These are phyloP conservation scores for Chionographis japonica DNA, from an alignment of 106 monocot genomes.

Conservation along the genomic window DNA sequence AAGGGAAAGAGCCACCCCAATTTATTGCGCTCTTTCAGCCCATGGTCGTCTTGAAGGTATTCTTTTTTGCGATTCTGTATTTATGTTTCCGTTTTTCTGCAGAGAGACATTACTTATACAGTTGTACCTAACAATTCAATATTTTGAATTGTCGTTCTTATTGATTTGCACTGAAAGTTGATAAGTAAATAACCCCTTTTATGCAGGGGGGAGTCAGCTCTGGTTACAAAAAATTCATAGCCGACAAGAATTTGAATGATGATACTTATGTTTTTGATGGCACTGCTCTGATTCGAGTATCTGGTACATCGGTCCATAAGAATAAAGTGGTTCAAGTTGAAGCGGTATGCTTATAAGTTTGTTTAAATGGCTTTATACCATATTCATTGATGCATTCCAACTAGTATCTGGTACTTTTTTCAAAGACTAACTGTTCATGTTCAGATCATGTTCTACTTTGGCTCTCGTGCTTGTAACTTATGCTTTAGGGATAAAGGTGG, in stretches of 20 bases:
- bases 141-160: too few species aligned
- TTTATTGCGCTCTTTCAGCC: slow-evolving; percentile 95
- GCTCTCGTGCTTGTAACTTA: too few species aligned
- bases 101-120: too few species aligned
- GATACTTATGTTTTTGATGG: slow-evolving; percentile 77
- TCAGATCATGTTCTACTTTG: too few species aligned
- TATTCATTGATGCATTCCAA: background rate
- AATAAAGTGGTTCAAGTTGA: slow-evolving; percentile 94
- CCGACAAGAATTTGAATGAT: slow-evolving; percentile 66
- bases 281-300: slow-evolving; percentile 78
- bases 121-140: too few species aligned
- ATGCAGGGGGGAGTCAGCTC: slow-evolving; percentile 84
- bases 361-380: background rate
- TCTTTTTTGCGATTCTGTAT: background rate
- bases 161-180: too few species aligned
- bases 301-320: slow-evolving; percentile 71
- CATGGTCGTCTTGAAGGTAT: slow-evolving; percentile 91
- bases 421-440: too few species aligned
- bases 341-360: slow-evolving; percentile 45
- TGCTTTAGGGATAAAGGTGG: too few species aligned
- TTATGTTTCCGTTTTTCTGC: background rate
- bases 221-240: slow-evolving; percentile 74
- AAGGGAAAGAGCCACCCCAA: slow-evolving; percentile 95
- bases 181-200: background rate
- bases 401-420: too few species aligned